Evolutionary conservation across 1,139 yeast genomes (phyloP).

Genomic region (Geotrichum klebahnii): DNA sequence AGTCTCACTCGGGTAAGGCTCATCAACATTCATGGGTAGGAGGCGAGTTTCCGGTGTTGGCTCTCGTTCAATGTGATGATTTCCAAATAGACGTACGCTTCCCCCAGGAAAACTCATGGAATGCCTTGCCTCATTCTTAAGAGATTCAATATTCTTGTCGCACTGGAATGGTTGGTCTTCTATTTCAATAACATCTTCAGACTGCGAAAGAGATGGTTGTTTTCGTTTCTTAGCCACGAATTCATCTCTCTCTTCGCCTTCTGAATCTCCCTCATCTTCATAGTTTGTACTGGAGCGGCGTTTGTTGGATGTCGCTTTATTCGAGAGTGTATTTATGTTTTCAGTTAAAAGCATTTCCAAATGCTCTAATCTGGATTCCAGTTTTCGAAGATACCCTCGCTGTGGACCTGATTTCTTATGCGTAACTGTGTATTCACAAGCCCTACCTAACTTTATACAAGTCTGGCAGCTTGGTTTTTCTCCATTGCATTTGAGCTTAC

Average conservation of each 20-base stretch:
- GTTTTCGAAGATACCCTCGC: conserved; percentile 34
- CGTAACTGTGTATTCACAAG: conserved; percentile 33
- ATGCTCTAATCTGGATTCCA: conserved; percentile 33
- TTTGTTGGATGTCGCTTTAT: not conserved
- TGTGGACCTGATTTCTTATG: conserved; percentile 37
- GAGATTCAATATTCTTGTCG: too few species aligned
- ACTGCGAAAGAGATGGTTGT: not conserved
- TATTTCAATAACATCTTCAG: too few species aligned
- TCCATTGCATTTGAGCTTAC: conserved; percentile 39
- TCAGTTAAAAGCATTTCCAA: conserved; percentile 27
- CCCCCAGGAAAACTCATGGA: conserved; percentile 3
- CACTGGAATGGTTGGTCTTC: too few species aligned
- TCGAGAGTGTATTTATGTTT: not conserved
- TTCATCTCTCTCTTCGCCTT: not conserved
- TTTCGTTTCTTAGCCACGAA: not conserved
- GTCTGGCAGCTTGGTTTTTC: conserved; percentile 34
- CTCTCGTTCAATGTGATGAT: not conserved
- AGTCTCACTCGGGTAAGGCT: conserved; percentile 31
- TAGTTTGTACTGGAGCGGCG: not conserved
- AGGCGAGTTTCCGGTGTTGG: conserved; percentile 10
- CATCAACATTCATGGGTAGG: conserved; percentile 28
- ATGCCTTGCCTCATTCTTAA: conserved; percentile 6
- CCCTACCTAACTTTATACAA: conserved; percentile 30
- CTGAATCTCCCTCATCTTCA: not conserved
- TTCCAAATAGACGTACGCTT: conserved; percentile 6